phyloP scores from a whole-genome alignment of 768 basidiomycete genomes.

The Leccinellum luteum region DNA sequence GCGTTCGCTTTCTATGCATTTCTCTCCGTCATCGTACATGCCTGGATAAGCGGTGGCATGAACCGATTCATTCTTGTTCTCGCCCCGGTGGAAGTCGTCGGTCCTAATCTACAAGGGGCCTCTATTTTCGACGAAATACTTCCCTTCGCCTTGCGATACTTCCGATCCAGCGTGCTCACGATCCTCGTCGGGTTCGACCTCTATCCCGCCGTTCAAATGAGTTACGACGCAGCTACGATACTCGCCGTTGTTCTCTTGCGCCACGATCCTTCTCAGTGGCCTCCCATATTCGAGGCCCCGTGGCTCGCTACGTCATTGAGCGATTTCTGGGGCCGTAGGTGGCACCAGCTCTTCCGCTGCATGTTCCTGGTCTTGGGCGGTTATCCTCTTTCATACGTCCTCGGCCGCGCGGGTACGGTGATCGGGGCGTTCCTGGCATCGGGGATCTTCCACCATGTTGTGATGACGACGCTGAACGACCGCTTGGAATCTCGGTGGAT shows the following conservation, averaged over 20 bases:
- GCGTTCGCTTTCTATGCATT: slow-evolving; percentile 39
- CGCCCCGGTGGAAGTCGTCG: slow-evolving; percentile 36
- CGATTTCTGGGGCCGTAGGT: slow-evolving; percentile 38
- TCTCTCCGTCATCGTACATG: slow-evolving; percentile 31
- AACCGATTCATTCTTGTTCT: slow-evolving; percentile 50
- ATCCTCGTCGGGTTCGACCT: slow-evolving; percentile 42
- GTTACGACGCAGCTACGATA: slow-evolving; percentile 25
- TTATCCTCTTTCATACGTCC: slow-evolving; percentile 30
- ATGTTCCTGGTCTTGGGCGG: slow-evolving; percentile 31
- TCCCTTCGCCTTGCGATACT: slow-evolving; percentile 23
- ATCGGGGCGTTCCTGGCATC: slow-evolving; percentile 59
- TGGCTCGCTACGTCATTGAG: slow-evolving; percentile 36
- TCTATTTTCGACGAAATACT: slow-evolving; percentile 34
- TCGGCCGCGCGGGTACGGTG: slow-evolving; percentile 48
- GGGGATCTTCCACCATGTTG: slow-evolving; percentile 52
- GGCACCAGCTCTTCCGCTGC: slow-evolving; percentile 38
- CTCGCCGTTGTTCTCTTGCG: slow-evolving; percentile 27
- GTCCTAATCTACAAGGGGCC: slow-evolving; percentile 15
- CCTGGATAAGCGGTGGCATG: slow-evolving; percentile 42
- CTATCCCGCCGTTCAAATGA: slow-evolving; percentile 42
- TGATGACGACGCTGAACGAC: slow-evolving; percentile 48
- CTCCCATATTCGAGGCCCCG: slow-evolving; percentile 32
- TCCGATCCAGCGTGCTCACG: slow-evolving; percentile 43
- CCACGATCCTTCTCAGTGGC: slow-evolving; percentile 31
- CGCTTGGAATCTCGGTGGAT: slow-evolving; percentile 42